These are phyloP conservation scores for Boletus edulis DNA, from an alignment of 768 basidiomycete species.

Conservation along the genomic window DNA sequence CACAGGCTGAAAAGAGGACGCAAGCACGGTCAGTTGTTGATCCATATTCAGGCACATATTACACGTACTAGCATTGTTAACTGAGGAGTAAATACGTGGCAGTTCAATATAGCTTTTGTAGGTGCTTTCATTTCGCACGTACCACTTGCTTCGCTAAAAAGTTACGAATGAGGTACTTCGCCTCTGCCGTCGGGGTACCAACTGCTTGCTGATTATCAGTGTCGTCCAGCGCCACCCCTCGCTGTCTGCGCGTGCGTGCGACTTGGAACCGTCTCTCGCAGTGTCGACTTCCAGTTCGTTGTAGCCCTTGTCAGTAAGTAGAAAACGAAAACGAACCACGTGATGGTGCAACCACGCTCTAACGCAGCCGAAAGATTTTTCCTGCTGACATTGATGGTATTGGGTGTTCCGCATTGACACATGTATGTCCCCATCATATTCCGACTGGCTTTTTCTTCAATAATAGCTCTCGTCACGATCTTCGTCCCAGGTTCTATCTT, in stretches of 20 bases:
- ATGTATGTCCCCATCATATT: background rate
- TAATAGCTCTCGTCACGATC: background rate
- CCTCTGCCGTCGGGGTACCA: background rate
- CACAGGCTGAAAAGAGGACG: too few relatives aligned
- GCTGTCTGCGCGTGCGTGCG: too few relatives aligned
- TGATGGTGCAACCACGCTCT: background rate
- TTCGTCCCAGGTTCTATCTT: background rate
- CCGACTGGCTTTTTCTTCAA: background rate
- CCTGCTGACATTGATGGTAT: background rate
- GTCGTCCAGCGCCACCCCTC: too few relatives aligned
- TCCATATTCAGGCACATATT: too few relatives aligned
- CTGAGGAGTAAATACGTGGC: too few relatives aligned
- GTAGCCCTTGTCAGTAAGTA: background rate
- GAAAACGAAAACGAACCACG: background rate
- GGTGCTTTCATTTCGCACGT: too few relatives aligned
- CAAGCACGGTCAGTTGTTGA: too few relatives aligned
- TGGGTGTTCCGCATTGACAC: background rate
- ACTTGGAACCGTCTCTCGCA: constrained; percentile 1
- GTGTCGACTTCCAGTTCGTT: background rate
- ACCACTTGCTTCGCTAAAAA: background rate
- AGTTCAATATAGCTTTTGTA: too few relatives aligned
- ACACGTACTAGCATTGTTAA: too few relatives aligned
- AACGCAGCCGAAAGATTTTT: too few relatives aligned
- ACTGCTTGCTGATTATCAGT: too few relatives aligned
- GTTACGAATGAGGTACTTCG: constrained; percentile 1